Evolutionary conservation across 108 stramenopile genomes (phyloP).

Genomic region (Cyclostephanos tholiformis): DNA sequence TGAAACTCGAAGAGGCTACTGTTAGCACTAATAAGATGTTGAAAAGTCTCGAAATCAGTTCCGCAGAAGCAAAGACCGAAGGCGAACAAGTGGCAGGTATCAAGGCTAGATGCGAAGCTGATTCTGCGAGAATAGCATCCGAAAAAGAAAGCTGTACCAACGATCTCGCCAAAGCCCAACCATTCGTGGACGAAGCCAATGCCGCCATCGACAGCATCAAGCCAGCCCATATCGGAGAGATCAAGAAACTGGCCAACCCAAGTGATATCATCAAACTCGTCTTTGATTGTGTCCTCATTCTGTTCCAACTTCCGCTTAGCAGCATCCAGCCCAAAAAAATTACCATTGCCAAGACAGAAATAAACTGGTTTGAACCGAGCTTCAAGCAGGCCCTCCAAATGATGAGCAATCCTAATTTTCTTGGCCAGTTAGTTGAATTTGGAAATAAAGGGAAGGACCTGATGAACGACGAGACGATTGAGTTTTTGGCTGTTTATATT

Average conservation of each 20-base stretch:
- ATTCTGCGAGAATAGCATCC: slow-evolving; percentile 74
- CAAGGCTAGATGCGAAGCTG: slow-evolving; percentile 83
- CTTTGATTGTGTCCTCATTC: slow-evolving; percentile 89
- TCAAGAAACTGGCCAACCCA: slow-evolving; percentile 87
- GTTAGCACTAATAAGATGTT: slow-evolving; percentile 88
- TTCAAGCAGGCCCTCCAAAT: slow-evolving; percentile 80
- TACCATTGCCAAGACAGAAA: slow-evolving; percentile 74
- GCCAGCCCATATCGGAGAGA: slow-evolving; percentile 84
- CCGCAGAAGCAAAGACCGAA: slow-evolving; percentile 84
- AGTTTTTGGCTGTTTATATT: slow-evolving; percentile 85
- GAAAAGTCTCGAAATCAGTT: slow-evolving; percentile 73
- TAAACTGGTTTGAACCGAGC: slow-evolving; percentile 84
- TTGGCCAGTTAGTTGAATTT: slow-evolving; percentile 79
- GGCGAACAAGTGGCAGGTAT: slow-evolving; percentile 80
- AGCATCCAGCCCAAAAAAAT: slow-evolving; percentile 66
- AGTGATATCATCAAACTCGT: slow-evolving; percentile 90
- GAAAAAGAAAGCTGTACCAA: slow-evolving; percentile 81
- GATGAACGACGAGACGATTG: slow-evolving; percentile 93
- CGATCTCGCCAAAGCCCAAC: slow-evolving; percentile 90
- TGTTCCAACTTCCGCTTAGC: slow-evolving; percentile 71
- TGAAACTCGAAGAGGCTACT: slow-evolving; percentile 84
- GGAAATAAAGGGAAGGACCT: slow-evolving; percentile 79
- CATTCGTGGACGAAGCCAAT: slow-evolving; percentile 89
- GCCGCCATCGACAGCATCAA: slow-evolving; percentile 88
- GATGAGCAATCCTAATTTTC: slow-evolving; percentile 81